These are phyloP conservation scores for Colletotrichum echinochloae DNA, from an alignment of 2,329 filamentous ascomycete species.

Conservation along the genomic window DNA sequence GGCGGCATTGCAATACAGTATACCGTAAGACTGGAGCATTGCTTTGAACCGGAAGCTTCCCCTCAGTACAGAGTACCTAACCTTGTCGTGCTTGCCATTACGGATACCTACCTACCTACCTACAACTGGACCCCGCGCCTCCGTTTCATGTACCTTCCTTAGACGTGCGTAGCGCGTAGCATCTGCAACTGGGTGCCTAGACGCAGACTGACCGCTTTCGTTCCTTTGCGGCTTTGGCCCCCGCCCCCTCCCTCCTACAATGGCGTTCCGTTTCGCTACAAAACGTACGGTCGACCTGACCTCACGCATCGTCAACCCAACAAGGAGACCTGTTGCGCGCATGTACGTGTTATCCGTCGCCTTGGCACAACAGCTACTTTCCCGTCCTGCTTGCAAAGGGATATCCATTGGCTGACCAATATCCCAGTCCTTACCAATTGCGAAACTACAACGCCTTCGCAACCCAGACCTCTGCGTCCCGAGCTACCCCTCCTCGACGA, in stretches of 20 bases:
- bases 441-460: conserved; percentile 25
- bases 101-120: conserved; percentile 9
- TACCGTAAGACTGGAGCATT: conserved; percentile 35
- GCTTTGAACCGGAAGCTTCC: conserved; percentile 27
- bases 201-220: conserved; percentile 36
- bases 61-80: conserved; percentile 14
- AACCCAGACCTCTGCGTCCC: conserved; percentile 14
- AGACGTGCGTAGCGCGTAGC: conserved; percentile 29
- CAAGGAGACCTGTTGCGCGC: conserved; percentile 27
- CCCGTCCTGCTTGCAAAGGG: neutral
- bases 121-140: conserved; percentile 28
- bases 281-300: conserved; percentile 31
- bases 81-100: conserved; percentile 2
- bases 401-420: neutral
- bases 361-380: neutral
- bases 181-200: conserved; percentile 24
- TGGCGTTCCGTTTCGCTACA: conserved; percentile 35
- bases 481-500: conserved; percentile 32
- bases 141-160: conserved; percentile 35
- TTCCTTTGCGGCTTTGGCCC: conserved; percentile 34
- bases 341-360: conserved; percentile 15
- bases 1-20: conserved; percentile 28
- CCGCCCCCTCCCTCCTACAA: conserved; percentile 34
- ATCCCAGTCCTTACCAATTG: conserved; percentile 21
- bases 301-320: conserved; percentile 31